Evolutionary conservation across 169 alveolate species (phyloP), one percentile per base, ranked within the genome.

Genomic region (Blepharisma undulans): DNA sequence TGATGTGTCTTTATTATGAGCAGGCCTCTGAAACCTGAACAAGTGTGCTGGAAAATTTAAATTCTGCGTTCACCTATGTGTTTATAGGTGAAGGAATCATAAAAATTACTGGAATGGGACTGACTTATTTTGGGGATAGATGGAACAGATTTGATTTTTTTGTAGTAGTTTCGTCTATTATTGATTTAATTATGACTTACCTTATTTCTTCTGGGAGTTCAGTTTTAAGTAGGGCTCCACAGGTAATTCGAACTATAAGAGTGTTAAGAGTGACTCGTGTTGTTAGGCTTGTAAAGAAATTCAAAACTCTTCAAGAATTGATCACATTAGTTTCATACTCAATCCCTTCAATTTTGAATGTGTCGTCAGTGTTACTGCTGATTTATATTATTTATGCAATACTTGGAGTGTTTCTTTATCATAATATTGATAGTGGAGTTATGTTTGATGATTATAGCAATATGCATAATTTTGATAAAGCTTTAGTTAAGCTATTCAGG

Each of bases 81-180:
- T 96, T 96, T 84, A 84, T 94, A n/a, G 77, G 86, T n/a, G 98
- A 96, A 93, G 91, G 94, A 72, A n/a, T 90, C 4, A n/a, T 94
- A 36, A 96, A 96, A 82, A 87, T 94, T 2, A 86, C 90, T 4
- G 97, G 94, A 22, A 90, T 87, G 72, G 97, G 93, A 32, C 61
- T 33, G 76, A 78, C 78, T 10, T 96, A 94, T 87, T 93, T 96
- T 74, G 88, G 92, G 74, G 76, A 93, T n/a, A 93, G 94, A 0
- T 96, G 97, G 96, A 96, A 96, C 90, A 79, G 78, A 90, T 96
- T 96, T 87, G 98, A 96, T 88, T 96, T 96, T 85, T 94, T 96
- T 92, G 97, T 96, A 22, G 98, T 94, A 0, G 74, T 93, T 2
- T 90, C 96, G 12, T 94, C 97, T 2, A 84, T 94, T 27, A 34